These are phyloP conservation scores for Kazachstania taianensis DNA, from an alignment of 805 yeast species.

Conservation along the genomic window DNA sequence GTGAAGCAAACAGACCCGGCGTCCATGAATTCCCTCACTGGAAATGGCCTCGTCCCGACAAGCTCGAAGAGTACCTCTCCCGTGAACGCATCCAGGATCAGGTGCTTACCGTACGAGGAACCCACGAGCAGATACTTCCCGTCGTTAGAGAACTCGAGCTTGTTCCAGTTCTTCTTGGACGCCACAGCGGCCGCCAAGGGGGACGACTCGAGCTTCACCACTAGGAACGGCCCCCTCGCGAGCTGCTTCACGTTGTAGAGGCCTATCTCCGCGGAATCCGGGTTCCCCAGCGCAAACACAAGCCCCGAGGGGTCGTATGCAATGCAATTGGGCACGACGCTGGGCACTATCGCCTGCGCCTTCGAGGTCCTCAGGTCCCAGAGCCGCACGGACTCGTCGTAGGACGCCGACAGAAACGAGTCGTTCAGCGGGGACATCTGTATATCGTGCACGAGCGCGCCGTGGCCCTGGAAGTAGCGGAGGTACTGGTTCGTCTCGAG, in stretches of 20 bases:
- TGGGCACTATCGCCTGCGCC: slow-evolving; percentile 51
- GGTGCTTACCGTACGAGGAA: slow-evolving; percentile 46
- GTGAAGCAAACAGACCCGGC: slow-evolving; percentile 51
- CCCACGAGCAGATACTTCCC: slow-evolving; percentile 56
- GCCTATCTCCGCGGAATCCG: slow-evolving; percentile 35
- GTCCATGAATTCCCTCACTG: slow-evolving; percentile 36
- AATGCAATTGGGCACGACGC: slow-evolving; percentile 44
- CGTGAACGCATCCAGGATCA: slow-evolving; percentile 59
- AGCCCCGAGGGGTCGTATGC: slow-evolving; percentile 81
- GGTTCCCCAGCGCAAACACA: slow-evolving; percentile 61
- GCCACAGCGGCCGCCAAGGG: no score
- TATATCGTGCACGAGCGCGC: slow-evolving; percentile 58
- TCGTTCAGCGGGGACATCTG: slow-evolving; percentile 66
- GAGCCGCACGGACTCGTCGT: slow-evolving; percentile 68
- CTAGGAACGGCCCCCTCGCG: slow-evolving; percentile 47
- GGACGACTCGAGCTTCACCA: slow-evolving; percentile 32
- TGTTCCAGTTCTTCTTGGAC: slow-evolving; percentile 40
- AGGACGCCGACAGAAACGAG: slow-evolving; percentile 52
- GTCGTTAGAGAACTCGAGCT: slow-evolving; percentile 69
- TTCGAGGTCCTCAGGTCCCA: slow-evolving; percentile 77
- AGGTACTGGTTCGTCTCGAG: slow-evolving; percentile 69
- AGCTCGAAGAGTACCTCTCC: slow-evolving; percentile 42
- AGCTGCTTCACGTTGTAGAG: slow-evolving; percentile 53
- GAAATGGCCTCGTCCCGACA: slow-evolving; percentile 39
- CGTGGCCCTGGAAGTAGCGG: slow-evolving; percentile 84